Conservation (phyloP, 768 basidiomycete genomes). For the Russula earlei region DNA sequence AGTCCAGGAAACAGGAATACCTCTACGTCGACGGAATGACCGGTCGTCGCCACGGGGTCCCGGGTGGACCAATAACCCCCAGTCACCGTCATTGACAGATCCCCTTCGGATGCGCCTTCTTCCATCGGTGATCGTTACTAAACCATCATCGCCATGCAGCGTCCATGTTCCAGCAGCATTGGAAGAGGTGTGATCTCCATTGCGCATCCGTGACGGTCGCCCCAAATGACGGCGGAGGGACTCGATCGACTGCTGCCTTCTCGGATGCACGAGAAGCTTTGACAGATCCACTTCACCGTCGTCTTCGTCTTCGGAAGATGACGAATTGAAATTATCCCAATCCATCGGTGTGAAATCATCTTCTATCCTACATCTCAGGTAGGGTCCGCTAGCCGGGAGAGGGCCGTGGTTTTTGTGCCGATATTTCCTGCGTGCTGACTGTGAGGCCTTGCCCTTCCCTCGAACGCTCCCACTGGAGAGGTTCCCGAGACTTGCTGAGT, state of each 20-base stretch:
- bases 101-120: constrained; percentile 12
- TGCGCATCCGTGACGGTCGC: constrained; percentile 6
- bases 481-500: constrained; percentile 4
- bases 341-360: constrained; percentile 41
- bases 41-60: neutral
- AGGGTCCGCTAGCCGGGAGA: constrained; percentile 24
- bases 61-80: constrained; percentile 1
- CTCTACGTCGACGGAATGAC: constrained; percentile 2
- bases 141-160: neutral
- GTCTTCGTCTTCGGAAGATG: constrained; percentile 35
- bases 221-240: constrained; percentile 59
- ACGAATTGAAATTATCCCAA: constrained; percentile 18
- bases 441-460: constrained; percentile 24
- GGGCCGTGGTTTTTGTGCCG: constrained; percentile 23
- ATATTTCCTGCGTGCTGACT: constrained; percentile 6
- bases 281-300: constrained; percentile 55
- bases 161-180: neutral
- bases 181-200: neutral
- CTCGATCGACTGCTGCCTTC: constrained; percentile 63
- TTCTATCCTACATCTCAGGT: constrained; percentile 37
- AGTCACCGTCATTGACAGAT: constrained; percentile 19
- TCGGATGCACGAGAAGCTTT: constrained; percentile 57
- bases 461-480: constrained; percentile 18
- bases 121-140: neutral
- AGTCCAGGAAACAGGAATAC: constrained; percentile 13